Base-by-base conservation (phyloP, 1,284 basidiomycete genomes). In the Cutaneotrichosporon spelunceum region DNA sequence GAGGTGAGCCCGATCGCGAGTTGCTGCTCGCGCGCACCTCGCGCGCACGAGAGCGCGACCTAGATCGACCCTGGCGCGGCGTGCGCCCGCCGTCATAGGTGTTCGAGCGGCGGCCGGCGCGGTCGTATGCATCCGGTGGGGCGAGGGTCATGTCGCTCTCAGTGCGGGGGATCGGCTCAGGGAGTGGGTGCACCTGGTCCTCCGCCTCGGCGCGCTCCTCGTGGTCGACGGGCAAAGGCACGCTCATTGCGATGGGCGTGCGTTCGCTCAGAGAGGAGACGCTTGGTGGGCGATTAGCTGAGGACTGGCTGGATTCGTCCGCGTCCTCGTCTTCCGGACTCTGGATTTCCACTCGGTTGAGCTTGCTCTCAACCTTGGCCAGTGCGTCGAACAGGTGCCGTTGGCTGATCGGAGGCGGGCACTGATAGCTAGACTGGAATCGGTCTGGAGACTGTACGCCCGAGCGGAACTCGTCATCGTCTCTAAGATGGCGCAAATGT, bases 391-490 rank as follows among this genome's bases (percentile, higher is more conserved):
- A 66, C 30, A 80, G 64, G 60, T 78, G 77, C 4, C 78, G 71
- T 57, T 85, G 80, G 5, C 82, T 84, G 16, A 84, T 63, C 45
- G 79, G 74, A 1, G 84, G 85, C 7, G 86, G 85, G 63, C 84
- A 85, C 2, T 56, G 24, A 33, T 85, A 84, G 52, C 83, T 80
- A n/a, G 83, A 83, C n/a, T 83, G 85, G 74, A 86, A 93, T 45
- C 90, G 84, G 72, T 85, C 85, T 0, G 90, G 90, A 8, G 88
- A 87, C 68, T 89, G 85, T 29, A 92, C 84, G 39, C 90, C 79
- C 0, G 49, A 53, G 8, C 56, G 49, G 44, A 48, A 36, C 23
- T 53, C 42, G 24, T 47, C 36, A 4, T 34, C 30, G 2, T 53
- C 36, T 5, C 33, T 29, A 29, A 61, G 47, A 21, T 56, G 26